A percentile compares a stretch with the other conserved stretches of the same genome.
Evolutionary conservation across 2,329 filamentous ascomycete species (phyloP).

Genomic region (Corynespora cassiicola): DNA sequence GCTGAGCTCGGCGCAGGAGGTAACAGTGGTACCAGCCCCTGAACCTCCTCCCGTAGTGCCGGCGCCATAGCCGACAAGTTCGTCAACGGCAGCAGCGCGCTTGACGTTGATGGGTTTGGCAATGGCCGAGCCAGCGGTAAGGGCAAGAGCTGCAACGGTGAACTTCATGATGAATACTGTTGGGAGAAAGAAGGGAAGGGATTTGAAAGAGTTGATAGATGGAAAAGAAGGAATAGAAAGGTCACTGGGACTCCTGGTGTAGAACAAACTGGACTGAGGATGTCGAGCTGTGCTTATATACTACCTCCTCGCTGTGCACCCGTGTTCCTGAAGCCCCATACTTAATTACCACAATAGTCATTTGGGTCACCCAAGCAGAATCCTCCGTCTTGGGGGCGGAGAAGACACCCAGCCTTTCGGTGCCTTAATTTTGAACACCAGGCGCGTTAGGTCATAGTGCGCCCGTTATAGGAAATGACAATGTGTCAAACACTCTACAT

Average conservation of each 20-base stretch:
- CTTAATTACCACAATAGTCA: slow-evolving; percentile 23
- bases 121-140: slow-evolving; percentile 32
- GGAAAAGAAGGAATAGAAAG: slow-evolving; percentile 23
- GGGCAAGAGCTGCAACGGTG: slow-evolving; percentile 25
- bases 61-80: slow-evolving; percentile 54
- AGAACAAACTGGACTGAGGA: slow-evolving; percentile 1
- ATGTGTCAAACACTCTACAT: slow-evolving; percentile 6
- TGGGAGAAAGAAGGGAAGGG: slow-evolving; percentile 14
- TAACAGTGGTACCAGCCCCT: slow-evolving; percentile 63
- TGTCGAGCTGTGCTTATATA: slow-evolving; percentile 10
- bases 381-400: slow-evolving; percentile 11
- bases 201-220: slow-evolving; percentile 12
- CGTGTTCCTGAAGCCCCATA: slow-evolving; percentile 15
- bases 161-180: slow-evolving; percentile 15
- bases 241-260: slow-evolving; percentile 23
- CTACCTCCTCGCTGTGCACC: slow-evolving; percentile 13
- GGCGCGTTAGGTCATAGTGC: slow-evolving; percentile 14
- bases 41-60: slow-evolving; percentile 63
- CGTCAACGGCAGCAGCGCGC: slow-evolving; percentile 34
- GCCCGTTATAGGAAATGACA: slow-evolving; percentile 10
- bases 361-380: slow-evolving; percentile 13
- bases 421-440: slow-evolving; percentile 7
- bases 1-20: slow-evolving; percentile 57
- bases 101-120: slow-evolving; percentile 29
- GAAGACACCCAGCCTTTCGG: slow-evolving; percentile 21